Evolutionary conservation across 2,329 filamentous ascomycete species (phyloP).

Genomic region (Aspergillus ruber): DNA sequence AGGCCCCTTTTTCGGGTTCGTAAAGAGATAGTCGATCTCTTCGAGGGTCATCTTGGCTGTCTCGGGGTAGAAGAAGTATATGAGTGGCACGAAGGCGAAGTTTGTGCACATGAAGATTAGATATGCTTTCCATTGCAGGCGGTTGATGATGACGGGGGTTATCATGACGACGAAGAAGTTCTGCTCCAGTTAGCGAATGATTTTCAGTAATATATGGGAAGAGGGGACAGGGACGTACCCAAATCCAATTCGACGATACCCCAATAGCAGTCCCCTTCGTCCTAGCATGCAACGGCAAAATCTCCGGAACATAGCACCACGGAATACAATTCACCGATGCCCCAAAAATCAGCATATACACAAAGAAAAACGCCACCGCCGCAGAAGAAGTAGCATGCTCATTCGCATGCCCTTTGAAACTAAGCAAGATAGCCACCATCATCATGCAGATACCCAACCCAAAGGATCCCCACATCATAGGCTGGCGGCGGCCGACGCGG

Average conservation of each 20-base stretch:
- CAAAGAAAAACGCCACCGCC: constrained; percentile 46
- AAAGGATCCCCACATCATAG: too few species aligned
- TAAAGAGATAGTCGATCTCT: constrained; percentile 40
- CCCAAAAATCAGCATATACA: constrained; percentile 39
- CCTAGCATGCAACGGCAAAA: constrained; percentile 45
- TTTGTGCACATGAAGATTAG: constrained; percentile 32
- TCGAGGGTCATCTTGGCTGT: constrained; percentile 38
- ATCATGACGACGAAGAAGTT: constrained; percentile 42
- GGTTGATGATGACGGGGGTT: constrained; percentile 27
- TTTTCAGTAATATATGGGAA: constrained; percentile 2
- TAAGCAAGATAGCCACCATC: neutral
- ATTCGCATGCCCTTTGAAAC: constrained; percentile 10
- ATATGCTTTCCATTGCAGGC: constrained; percentile 30
- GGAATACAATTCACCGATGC: constrained; percentile 44
- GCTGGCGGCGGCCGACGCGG: too few species aligned
- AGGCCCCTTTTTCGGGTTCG: neutral
- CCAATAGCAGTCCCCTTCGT: constrained; percentile 35
- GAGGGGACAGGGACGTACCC: constrained; percentile 17
- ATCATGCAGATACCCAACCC: too few species aligned
- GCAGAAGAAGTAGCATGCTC: constrained; percentile 38
- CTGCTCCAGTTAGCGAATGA: neutral
- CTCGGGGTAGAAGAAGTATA: constrained; percentile 40
- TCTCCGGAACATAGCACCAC: constrained; percentile 47
- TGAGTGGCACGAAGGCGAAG: constrained; percentile 29
- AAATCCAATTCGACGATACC: neutral